Percentiles rank a stretch among this genome's conserved stretches.
These are phyloP conservation scores for Aaosphaeria arxii DNA, from an alignment of 2,329 filamentous ascomycete genomes.

Conservation along the genomic window DNA sequence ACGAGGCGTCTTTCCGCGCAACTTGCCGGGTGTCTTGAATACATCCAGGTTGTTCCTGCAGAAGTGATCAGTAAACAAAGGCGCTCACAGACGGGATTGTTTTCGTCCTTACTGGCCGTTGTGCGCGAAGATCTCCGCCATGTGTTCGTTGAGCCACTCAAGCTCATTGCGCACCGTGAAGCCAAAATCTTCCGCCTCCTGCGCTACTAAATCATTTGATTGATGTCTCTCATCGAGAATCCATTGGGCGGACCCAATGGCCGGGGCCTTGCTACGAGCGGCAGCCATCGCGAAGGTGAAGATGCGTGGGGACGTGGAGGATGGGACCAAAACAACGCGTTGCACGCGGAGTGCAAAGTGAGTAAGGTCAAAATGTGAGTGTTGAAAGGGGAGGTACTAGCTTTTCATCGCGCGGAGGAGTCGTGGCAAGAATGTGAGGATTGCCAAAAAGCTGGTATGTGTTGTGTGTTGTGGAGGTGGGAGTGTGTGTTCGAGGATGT, in stretches of 20 bases:
- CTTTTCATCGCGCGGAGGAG: slow-evolving; percentile 8
- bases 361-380: background rate
- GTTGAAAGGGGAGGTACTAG: slow-evolving; percentile 2
- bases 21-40: slow-evolving; percentile 89
- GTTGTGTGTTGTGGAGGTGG: background rate
- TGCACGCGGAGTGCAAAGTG: slow-evolving; percentile 6
- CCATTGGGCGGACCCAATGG: slow-evolving; percentile 83
- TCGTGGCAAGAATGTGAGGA: background rate
- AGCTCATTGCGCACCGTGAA: slow-evolving; percentile 91
- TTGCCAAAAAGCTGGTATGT: background rate
- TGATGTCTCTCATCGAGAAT: slow-evolving; percentile 79
- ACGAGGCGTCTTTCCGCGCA: slow-evolving; percentile 77
- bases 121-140: slow-evolving; percentile 87
- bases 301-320: slow-evolving; percentile 2
- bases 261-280: slow-evolving; percentile 35
- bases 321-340: slow-evolving; percentile 18
- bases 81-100: background rate
- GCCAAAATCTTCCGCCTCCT: slow-evolving; percentile 89
- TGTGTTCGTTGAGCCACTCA: slow-evolving; percentile 98
- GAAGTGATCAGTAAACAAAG: slow-evolving; percentile 18
- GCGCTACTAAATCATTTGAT: slow-evolving; percentile 68
- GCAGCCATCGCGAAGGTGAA: slow-evolving; percentile 23
- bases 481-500: background rate
- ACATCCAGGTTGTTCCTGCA: slow-evolving; percentile 83
- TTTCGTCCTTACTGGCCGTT: slow-evolving; percentile 72